Evolutionary conservation across 2,329 filamentous ascomycete species (phyloP).

Genomic region (Allantophomopsis lycopodina): DNA sequence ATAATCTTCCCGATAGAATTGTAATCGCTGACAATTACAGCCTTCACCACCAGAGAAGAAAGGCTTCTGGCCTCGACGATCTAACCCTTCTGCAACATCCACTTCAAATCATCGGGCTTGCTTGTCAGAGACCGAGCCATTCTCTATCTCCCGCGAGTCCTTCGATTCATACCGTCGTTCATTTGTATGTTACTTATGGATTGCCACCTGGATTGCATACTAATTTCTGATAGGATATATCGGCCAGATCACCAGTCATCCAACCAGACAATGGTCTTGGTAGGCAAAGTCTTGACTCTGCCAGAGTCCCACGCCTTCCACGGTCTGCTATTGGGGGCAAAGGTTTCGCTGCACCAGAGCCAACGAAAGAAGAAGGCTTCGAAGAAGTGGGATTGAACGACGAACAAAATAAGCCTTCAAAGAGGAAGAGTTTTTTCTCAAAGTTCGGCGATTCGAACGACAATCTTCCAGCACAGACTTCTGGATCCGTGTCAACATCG

Average conservation of each 20-base stretch:
- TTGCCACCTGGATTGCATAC: not conserved
- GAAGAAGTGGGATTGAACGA: conserved; percentile 85
- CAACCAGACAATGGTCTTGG: conserved; percentile 41
- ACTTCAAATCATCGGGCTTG: conserved; percentile 41
- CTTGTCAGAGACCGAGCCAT: conserved; percentile 76
- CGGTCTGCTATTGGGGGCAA: conserved; percentile 44
- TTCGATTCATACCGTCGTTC: conserved; percentile 95
- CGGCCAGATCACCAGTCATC: conserved; percentile 66
- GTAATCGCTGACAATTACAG: conserved; percentile 26
- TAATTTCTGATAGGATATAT: conserved; percentile 60
- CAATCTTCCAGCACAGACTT: conserved; percentile 17
- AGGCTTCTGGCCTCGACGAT: conserved; percentile 53
- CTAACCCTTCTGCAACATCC: conserved; percentile 37
- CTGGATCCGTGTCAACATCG: conserved; percentile 30
- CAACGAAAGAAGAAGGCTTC: conserved; percentile 68
- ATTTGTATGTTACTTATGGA: conserved; percentile 52
- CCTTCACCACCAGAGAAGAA: conserved; percentile 86
- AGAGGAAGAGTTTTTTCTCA: conserved; percentile 65
- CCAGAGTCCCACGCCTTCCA: conserved; percentile 46
- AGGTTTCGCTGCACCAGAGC: conserved; percentile 42
- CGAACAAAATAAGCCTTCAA: conserved; percentile 43
- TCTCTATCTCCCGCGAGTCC: conserved; percentile 89
- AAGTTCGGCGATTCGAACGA: conserved; percentile 53
- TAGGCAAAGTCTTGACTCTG: conserved; percentile 71
- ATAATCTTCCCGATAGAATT: not conserved